These are phyloP conservation scores for Taphrina confusa DNA, from an alignment of 1,139 yeast genomes.

Conservation along the genomic window DNA sequence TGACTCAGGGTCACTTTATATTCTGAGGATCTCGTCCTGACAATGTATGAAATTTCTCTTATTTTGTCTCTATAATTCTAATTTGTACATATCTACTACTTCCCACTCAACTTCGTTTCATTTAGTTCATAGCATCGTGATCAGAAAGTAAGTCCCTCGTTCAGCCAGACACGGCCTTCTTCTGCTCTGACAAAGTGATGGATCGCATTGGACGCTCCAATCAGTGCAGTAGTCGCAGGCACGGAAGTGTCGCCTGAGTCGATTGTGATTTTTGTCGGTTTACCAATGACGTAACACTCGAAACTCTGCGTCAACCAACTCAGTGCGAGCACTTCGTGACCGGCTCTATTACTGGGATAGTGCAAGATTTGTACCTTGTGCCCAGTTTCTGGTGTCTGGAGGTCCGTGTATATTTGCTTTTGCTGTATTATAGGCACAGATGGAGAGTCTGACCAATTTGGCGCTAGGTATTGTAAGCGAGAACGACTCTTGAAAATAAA, in stretches of 20 bases:
- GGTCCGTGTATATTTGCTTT: constrained; percentile 7
- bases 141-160: constrained; percentile 35
- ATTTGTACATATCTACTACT: background rate
- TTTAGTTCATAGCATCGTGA: background rate
- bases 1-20: constrained; percentile 33
- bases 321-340: constrained; percentile 7
- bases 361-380: constrained; percentile 21
- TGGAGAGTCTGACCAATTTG: constrained; percentile 46
- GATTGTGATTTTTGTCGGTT: constrained; percentile 2
- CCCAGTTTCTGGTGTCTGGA: background rate
- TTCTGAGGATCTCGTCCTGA: constrained; percentile 8
- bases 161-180: constrained; percentile 35
- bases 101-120: background rate
- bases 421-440: background rate
- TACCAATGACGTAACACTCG: constrained; percentile 34
- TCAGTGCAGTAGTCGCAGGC: background rate
- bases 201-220: constrained; percentile 33
- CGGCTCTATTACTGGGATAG: background rate
- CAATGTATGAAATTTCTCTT: no score
- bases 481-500: constrained; percentile 73
- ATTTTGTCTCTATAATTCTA: background rate
- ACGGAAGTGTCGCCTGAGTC: background rate
- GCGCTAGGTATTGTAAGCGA: constrained; percentile 61
- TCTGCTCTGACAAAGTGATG: constrained; percentile 33
- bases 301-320: constrained; percentile 35